These are phyloP conservation scores for Colletotrichum eremochloae DNA, from an alignment of 2,329 filamentous ascomycete species.

Conservation along the genomic window DNA sequence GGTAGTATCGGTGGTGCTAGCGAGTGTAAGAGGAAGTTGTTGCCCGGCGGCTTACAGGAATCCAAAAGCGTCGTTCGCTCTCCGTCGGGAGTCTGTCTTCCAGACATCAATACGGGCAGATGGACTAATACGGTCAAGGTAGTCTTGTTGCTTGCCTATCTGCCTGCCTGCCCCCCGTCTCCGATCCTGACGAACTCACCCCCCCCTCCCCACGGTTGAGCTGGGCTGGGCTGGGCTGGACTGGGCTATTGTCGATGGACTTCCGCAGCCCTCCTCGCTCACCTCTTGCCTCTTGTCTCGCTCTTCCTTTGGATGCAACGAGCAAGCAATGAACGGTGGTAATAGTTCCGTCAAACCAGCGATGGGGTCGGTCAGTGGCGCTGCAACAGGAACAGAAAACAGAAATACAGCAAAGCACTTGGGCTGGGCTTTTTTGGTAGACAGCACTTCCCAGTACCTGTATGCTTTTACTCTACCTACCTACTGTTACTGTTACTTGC, in stretches of 20 bases:
- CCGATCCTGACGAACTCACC: constrained; percentile 5
- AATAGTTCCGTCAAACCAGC: constrained; percentile 33
- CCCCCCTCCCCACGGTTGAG: neutral
- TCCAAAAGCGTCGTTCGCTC: neutral
- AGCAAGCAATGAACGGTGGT: neutral
- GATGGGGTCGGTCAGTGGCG: constrained; percentile 1
- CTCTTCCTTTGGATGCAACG: neutral
- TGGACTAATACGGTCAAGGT: neutral
- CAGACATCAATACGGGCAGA: neutral
- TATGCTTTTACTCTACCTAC: constrained; percentile 7
- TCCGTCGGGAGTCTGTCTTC: neutral
- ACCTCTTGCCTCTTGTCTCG: neutral
- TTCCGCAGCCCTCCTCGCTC: neutral
- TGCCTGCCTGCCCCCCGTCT: neutral
- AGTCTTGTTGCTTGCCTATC: neutral
- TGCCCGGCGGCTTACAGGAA: neutral
- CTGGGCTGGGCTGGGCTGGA: neutral
- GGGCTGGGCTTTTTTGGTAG: neutral
- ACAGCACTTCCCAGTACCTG: neutral
- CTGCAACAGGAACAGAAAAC: constrained; percentile 3
- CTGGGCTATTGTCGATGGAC: neutral
- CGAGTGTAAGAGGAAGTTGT: neutral
- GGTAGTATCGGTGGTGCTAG: neutral
- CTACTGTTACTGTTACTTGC: neutral
- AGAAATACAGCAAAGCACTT: neutral